These are phyloP conservation scores for Serendipita sp. DNA, from an alignment of 768 basidiomycete species.

Conservation along the genomic window DNA sequence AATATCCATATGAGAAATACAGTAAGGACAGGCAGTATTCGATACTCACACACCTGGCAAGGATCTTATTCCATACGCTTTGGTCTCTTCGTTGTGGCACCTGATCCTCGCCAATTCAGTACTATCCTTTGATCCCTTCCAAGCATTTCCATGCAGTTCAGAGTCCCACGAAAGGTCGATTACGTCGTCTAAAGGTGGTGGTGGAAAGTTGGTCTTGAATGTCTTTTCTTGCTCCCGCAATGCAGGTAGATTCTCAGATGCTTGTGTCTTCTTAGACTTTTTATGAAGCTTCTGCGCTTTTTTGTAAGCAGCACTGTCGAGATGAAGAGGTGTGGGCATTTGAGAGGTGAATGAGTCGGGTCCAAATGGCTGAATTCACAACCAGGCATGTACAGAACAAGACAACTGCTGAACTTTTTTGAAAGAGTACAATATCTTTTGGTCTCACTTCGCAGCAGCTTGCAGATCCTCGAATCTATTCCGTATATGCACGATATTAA, in stretches of 20 bases:
- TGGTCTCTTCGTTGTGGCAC: conserved; percentile 14
- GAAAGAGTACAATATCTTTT: background rate
- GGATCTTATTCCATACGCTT: conserved; percentile 32
- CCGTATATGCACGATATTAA: background rate
- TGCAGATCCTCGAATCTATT: background rate
- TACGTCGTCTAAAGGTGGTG: conserved; percentile 50
- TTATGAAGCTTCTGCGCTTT: conserved; percentile 37
- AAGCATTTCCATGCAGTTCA: conserved; percentile 27
- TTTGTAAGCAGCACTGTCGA: conserved; percentile 37
- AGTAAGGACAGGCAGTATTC: background rate
- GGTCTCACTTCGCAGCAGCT: background rate
- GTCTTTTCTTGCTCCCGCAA: conserved; percentile 66
- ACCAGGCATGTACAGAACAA: background rate
- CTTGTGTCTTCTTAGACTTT: background rate
- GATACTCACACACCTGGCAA: conserved; percentile 34
- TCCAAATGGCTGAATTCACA: background rate
- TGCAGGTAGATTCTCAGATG: conserved; percentile 31
- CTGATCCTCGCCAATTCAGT: conserved; percentile 21
- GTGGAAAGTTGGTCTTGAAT: conserved; percentile 65
- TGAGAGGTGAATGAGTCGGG: background rate
- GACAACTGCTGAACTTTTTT: background rate
- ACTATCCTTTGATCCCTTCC: conserved; percentile 29
- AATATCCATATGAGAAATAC: conserved; percentile 5
- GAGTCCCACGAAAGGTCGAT: conserved; percentile 25
- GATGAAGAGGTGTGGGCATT: conserved; percentile 17